Evolutionary conservation across 345 rosid species (phyloP).

Genomic region (Pugionium dolabratum): DNA sequence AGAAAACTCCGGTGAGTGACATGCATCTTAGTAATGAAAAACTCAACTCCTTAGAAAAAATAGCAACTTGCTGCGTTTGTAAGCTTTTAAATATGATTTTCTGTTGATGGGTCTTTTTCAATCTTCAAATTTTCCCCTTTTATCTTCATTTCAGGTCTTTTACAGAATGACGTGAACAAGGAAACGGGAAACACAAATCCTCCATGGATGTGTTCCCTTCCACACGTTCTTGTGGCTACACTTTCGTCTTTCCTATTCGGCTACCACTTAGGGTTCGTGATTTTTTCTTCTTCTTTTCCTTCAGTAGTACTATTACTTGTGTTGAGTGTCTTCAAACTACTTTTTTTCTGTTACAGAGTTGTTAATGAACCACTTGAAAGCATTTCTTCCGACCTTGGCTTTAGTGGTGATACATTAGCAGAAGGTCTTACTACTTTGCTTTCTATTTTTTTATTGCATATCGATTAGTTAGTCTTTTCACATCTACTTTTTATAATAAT

Average conservation of each 20-base stretch:
- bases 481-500: no score
- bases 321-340: neutral
- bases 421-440: conserved; percentile 60
- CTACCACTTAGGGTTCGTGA: conserved; percentile 86
- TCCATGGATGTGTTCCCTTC: conserved; percentile 77
- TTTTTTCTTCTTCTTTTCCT: neutral
- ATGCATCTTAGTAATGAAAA: neutral
- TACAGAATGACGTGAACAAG: conserved; percentile 35
- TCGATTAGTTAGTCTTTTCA: no score
- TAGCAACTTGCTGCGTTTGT: neutral
- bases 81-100: no score
- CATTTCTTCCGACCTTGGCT: conserved; percentile 83
- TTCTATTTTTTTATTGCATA: no score
- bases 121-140: conserved; percentile 14
- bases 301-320: neutral
- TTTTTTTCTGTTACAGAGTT: conserved; percentile 50
- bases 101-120: neutral
- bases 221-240: conserved; percentile 83
- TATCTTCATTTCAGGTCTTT: conserved; percentile 47
- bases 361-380: conserved; percentile 97
- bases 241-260: conserved; percentile 83
- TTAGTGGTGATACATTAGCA: conserved; percentile 80
- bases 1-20: conserved; percentile 55
- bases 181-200: conserved; percentile 68
- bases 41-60: neutral